Evolutionary conservation across 306 rosid genomes (phyloP).

Genomic region (Abrus pulchellus): DNA sequence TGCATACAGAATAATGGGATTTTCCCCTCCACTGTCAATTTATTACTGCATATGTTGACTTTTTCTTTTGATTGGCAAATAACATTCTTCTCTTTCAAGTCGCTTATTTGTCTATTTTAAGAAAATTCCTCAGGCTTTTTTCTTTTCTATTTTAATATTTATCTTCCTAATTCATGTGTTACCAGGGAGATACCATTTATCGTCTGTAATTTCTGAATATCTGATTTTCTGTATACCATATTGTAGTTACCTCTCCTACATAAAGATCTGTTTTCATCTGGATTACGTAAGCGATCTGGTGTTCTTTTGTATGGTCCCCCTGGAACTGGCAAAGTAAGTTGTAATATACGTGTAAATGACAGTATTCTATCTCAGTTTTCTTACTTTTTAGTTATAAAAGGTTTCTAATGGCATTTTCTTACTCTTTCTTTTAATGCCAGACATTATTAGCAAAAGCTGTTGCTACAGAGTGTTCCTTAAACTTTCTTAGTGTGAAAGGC

Average conservation of each 20-base stretch:
- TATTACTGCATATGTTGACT: slow-evolving; percentile 11
- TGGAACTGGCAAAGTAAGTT: slow-evolving; percentile 94
- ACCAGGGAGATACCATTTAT: slow-evolving; percentile 22
- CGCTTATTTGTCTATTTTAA: not conserved
- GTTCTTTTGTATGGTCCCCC: slow-evolving; percentile 97
- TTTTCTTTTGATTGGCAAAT: slow-evolving; percentile 13
- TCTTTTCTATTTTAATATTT: slow-evolving; percentile 37
- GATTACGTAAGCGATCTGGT: slow-evolving; percentile 93
- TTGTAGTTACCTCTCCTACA: slow-evolving; percentile 92
- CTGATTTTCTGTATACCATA: slow-evolving; percentile 35
- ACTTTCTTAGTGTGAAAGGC: slow-evolving; percentile 96
- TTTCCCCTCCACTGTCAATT: not conserved
- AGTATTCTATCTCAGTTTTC: slow-evolving; percentile 30
- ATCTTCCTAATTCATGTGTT: slow-evolving; percentile 30
- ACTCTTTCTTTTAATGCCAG: slow-evolving; percentile 54
- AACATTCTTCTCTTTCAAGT: not conserved
- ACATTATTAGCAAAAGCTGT: slow-evolving; percentile 97
- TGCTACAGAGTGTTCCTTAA: slow-evolving; percentile 96
- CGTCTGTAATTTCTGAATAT: slow-evolving; percentile 33
- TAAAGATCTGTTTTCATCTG: slow-evolving; percentile 92
- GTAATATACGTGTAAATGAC: slow-evolving; percentile 24
- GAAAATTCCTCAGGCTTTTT: slow-evolving; percentile 17
- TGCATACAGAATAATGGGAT: not conserved
- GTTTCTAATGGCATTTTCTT: slow-evolving; percentile 17
- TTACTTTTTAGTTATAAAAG: slow-evolving; percentile 8